A percentile compares a stretch with the other conserved stretches of the same genome.
phyloP scores from a whole-genome alignment of 2,329 filamentous ascomycete genomes.

The Colletotrichum eremochloae region DNA sequence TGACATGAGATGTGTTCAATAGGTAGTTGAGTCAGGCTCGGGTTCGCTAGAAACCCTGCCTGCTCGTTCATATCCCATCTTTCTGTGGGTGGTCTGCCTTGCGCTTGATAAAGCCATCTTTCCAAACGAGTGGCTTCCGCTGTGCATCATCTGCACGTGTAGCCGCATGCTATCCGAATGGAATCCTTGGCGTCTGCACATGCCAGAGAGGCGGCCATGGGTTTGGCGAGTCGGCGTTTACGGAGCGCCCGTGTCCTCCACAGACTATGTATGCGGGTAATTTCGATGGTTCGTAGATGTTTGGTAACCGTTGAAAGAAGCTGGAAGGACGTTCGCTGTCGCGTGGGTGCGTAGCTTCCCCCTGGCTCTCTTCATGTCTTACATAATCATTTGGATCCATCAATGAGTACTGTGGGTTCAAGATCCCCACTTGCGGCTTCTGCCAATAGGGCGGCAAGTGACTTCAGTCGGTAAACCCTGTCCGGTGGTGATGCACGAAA shows the following conservation, averaged over 20 bases:
- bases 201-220: neutral
- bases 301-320: neutral
- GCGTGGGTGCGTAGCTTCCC: neutral
- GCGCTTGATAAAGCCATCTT: neutral
- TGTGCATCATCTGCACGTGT: neutral
- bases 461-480: neutral
- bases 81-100: neutral
- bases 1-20: neutral
- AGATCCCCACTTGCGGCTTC: neutral
- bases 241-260: neutral
- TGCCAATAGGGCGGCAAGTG: conserved; percentile 4
- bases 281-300: neutral
- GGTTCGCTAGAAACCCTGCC: neutral
- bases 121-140: neutral
- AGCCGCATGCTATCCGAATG: neutral
- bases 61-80: neutral
- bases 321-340: no score
- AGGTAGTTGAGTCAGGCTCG: neutral
- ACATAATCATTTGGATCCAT: neutral
- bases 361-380: neutral
- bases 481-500: neutral
- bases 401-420: neutral
- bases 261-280: neutral
- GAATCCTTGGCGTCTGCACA: neutral
- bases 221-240: neutral